phyloP scores from a whole-genome alignment of 2,329 filamentous ascomycete genomes.

The Tolypocladium ovalisporum region DNA sequence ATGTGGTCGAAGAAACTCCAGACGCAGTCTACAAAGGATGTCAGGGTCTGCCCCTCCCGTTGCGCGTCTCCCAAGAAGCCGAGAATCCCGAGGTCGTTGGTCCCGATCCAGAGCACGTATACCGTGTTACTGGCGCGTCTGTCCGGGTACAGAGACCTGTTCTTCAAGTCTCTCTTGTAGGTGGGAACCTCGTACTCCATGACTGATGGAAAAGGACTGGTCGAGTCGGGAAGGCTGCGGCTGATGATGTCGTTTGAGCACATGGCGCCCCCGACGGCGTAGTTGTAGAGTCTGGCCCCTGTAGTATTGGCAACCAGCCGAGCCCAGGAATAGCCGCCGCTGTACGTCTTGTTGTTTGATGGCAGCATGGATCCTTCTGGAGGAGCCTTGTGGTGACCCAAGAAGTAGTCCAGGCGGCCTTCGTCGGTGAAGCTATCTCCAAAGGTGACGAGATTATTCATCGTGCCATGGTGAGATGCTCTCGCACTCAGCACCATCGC shows the following conservation, averaged over 20 bases:
- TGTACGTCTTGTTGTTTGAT: conserved; percentile 39
- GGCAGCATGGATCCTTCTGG: conserved; percentile 44
- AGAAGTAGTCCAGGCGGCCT: conserved; percentile 53
- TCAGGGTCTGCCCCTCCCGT: conserved; percentile 44
- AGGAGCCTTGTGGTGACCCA: conserved; percentile 47
- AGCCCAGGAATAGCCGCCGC: conserved; percentile 59
- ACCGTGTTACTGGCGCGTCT: conserved; percentile 49
- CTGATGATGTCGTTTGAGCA: conserved; percentile 60
- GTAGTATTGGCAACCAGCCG: conserved; percentile 53
- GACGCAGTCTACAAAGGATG: conserved; percentile 57
- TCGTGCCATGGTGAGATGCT: neutral
- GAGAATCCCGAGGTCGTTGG: conserved; percentile 61
- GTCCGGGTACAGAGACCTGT: conserved; percentile 26
- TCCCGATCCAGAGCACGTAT: conserved; percentile 72
- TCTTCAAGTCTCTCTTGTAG: conserved; percentile 38
- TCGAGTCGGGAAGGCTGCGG: conserved; percentile 38
- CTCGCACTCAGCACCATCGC: neutral
- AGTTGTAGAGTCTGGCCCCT: conserved; percentile 49
- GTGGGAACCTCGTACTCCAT: conserved; percentile 49
- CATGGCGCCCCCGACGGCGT: conserved; percentile 62
- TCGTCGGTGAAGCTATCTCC: conserved; percentile 73
- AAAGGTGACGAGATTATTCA: conserved; percentile 53
- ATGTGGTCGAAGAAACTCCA: conserved; percentile 52
- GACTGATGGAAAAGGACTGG: conserved; percentile 49
- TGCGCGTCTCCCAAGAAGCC: conserved; percentile 59